Conservation (phyloP, 2,329 filamentous ascomycete genomes). For the Colletotrichum ledebouriae region DNA sequence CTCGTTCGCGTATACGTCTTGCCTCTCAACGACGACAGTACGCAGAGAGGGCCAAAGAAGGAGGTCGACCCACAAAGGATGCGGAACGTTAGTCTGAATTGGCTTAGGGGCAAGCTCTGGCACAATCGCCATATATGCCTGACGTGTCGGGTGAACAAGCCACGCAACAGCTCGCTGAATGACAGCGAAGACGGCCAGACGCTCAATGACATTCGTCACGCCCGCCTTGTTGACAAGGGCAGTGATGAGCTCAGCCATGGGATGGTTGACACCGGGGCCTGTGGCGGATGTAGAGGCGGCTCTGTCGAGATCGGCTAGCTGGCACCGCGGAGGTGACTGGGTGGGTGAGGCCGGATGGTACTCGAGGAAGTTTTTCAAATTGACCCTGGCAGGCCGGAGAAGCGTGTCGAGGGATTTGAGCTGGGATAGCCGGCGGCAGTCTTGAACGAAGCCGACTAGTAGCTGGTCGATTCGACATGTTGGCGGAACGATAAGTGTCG, state of each 20-base stretch:
- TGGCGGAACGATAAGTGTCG: conserved; percentile 49
- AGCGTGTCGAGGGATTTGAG: conserved; percentile 48
- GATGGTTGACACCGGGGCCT: conserved; percentile 42
- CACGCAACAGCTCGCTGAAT: conserved; percentile 49
- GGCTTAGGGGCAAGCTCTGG: conserved; percentile 46
- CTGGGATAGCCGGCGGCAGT: conserved; percentile 52
- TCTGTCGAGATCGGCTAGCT: conserved; percentile 41
- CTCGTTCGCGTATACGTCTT: conserved; percentile 53
- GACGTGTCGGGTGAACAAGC: conserved; percentile 51
- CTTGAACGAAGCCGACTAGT: conserved; percentile 52
- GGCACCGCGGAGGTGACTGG: conserved; percentile 33
- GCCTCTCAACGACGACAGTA: conserved; percentile 52
- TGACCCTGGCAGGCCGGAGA: conserved; percentile 51
- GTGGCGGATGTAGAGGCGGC: conserved; percentile 29
- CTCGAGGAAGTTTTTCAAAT: conserved; percentile 52
- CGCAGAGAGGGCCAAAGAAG: conserved; percentile 52
- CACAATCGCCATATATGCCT: conserved; percentile 46
- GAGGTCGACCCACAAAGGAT: conserved; percentile 52
- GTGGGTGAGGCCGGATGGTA: conserved; percentile 45
- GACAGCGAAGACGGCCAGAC: conserved; percentile 51
- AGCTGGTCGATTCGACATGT: conserved; percentile 52
- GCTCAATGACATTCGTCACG: conserved; percentile 49
- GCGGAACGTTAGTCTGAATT: conserved; percentile 47
- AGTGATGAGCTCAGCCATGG: conserved; percentile 49
- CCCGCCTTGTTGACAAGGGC: conserved; percentile 49